These are phyloP conservation scores for Colletotrichum viniferum DNA, from an alignment of 2,329 filamentous ascomycete species.

Conservation along the genomic window DNA sequence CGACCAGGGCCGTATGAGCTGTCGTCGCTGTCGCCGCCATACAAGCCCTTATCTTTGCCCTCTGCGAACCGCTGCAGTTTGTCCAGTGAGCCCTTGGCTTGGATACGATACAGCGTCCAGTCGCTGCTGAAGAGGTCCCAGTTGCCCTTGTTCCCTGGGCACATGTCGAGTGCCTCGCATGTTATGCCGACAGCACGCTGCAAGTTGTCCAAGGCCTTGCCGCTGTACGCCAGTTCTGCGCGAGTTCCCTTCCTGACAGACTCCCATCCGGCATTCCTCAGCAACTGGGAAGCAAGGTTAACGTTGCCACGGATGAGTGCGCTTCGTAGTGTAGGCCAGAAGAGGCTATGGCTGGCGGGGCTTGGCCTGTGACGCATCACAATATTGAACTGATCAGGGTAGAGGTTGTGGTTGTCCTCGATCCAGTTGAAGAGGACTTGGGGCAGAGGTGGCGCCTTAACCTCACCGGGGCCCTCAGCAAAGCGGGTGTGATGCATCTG, in stretches of 20 bases:
- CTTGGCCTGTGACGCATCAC: constrained; percentile 70
- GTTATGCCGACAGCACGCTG: constrained; percentile 73
- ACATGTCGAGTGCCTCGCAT: constrained; percentile 72
- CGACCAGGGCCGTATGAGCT: constrained; percentile 40
- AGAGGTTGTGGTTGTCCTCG: constrained; percentile 74
- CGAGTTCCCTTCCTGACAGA: constrained; percentile 72
- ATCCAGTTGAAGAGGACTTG: constrained; percentile 86
- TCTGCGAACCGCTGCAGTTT: constrained; percentile 81
- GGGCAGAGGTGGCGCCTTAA: constrained; percentile 64
- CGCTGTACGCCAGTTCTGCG: constrained; percentile 71
- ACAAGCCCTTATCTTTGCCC: constrained; percentile 60
- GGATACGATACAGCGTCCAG: constrained; percentile 84
- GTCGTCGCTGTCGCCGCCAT: constrained; percentile 29
- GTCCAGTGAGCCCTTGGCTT: constrained; percentile 70
- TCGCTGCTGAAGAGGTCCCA: constrained; percentile 85
- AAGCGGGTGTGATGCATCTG: constrained; percentile 74
- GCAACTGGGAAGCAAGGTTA: constrained; percentile 65
- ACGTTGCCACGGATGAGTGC: constrained; percentile 79
- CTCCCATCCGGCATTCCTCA: constrained; percentile 80
- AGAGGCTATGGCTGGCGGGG: constrained; percentile 76
- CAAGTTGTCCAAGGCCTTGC: constrained; percentile 78
- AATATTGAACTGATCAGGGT: constrained; percentile 68
- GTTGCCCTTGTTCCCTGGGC: constrained; percentile 71
- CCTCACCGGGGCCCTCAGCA: constrained; percentile 35
- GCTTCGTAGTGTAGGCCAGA: constrained; percentile 85